phyloP scores from a whole-genome alignment of 257 asterid species.

The Ophiorrhiza pumila region DNA sequence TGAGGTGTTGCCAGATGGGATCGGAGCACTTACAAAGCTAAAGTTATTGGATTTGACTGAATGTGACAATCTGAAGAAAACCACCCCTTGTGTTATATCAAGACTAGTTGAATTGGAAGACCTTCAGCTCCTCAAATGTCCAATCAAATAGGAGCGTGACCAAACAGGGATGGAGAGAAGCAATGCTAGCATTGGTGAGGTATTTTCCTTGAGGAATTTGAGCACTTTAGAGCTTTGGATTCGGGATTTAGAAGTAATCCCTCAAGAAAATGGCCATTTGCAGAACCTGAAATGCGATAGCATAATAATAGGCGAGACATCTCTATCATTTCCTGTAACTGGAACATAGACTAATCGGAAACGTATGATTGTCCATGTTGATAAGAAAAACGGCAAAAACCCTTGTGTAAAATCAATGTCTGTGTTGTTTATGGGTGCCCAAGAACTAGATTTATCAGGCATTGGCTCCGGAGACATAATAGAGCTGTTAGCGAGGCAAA shows the following conservation, averaged over 20 bases:
- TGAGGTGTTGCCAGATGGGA: slow-evolving; percentile 7
- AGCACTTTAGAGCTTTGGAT: neutral
- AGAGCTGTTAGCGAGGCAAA: too few species aligned
- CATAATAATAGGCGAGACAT: neutral
- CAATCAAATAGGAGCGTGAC: neutral
- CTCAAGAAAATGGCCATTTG: neutral
- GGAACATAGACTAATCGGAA: too few species aligned
- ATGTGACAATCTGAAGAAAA: neutral
- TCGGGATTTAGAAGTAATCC: neutral
- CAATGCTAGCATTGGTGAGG: slow-evolving; percentile 9
- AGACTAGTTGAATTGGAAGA: slow-evolving; percentile 18
- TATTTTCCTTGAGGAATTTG: too few species aligned
- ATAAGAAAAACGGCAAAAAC: too few species aligned
- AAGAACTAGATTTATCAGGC: too few species aligned
- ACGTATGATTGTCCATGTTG: too few species aligned
- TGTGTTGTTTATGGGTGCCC: too few species aligned
- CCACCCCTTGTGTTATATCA: slow-evolving; percentile 8
- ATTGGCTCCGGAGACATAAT: too few species aligned
- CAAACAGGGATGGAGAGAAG: neutral
- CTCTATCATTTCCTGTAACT: too few species aligned
- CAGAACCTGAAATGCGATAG: too few species aligned
- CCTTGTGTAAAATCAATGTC: too few species aligned
- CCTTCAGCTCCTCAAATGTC: neutral
- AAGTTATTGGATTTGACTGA: slow-evolving; percentile 14
- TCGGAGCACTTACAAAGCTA: slow-evolving; percentile 12